Base-by-base conservation (phyloP, 2,329 filamentous ascomycete species). In the Nemania sp. region DNA sequence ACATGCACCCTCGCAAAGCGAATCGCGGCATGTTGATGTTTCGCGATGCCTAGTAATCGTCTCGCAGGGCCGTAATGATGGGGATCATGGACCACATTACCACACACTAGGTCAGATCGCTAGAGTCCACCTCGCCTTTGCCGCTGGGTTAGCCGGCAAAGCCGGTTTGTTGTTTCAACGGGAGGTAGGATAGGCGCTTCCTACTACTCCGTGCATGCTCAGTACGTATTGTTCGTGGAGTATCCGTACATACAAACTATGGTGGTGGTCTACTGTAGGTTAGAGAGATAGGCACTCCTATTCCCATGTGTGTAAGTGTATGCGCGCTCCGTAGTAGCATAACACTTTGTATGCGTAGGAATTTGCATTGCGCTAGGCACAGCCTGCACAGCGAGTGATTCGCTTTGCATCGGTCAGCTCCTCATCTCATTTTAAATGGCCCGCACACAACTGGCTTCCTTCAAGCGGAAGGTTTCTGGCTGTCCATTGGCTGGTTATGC, bases 401-500 rank as follows among this genome's bases (percentile, higher is more conserved):
- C 39, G 40, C 40, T 45, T n/a, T 49, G 40, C 34, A 36, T 33
- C 42, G 28, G 43, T 55, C 47, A 46, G 47, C 52, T 39, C 33
- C 40, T 26, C 49, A 49, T 52, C 31, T 42, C 54, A 42, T 46
- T 49, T 40, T 37, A 50, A 52, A 54, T 39, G 49, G 34, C 30
- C 50, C 24, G 44, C 54, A 51, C 42, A 24, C 12, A 14, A 40
- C 46, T 41, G 41, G 47, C 36, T 34, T 57, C 47, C 46, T 46
- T 45, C 41, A 17, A 23, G 40, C 19, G 47, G 44, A 51, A 15
- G 33, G 49, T 19, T 40, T 15, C 5, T 6, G 26, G 20, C 15
- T 30, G 20, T 28, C 44, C 34, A 60, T 60, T 60, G 58, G 58
- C 26, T 24, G 15, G 15, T 6, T 28, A 48, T 54, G 52, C 53